These are phyloP conservation scores for Physcomitrellopsis africana DNA, from an alignment of 225 moss, liverwort and hornwort genomes.

Conservation along the genomic window DNA sequence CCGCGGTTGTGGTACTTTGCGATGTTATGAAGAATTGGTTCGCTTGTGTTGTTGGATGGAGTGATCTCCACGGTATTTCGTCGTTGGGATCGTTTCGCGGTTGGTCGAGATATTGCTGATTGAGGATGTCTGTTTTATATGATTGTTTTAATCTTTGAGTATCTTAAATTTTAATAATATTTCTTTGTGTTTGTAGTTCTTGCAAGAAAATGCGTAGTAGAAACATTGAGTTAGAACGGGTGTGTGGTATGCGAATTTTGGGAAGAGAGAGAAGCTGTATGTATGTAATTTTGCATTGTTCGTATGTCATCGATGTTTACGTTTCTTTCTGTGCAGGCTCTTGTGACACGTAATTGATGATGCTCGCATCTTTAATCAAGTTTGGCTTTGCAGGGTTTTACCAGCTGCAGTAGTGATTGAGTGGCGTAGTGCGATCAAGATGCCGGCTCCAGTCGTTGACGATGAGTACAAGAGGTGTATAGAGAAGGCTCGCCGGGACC, in stretches of 20 bases:
- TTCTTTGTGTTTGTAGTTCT: neutral
- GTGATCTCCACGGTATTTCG: neutral
- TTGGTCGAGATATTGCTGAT: neutral
- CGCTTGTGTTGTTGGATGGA: neutral
- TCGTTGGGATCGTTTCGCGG: neutral
- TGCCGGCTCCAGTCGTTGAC: slow-evolving; percentile 95
- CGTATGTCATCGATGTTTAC: neutral
- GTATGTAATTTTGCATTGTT: slow-evolving; percentile 6
- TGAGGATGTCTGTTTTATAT: neutral
- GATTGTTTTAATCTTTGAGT: neutral
- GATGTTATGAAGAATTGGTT: neutral
- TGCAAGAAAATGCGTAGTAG: slow-evolving; percentile 4
- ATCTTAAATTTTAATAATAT: too few species aligned
- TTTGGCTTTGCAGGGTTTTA: slow-evolving; percentile 24
- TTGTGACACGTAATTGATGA: slow-evolving; percentile 11
- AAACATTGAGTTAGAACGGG: slow-evolving; percentile 1
- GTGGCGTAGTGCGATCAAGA: slow-evolving; percentile 47
- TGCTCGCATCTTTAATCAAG: slow-evolving; percentile 10
- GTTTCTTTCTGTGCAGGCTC: neutral
- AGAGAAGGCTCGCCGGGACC: slow-evolving; percentile 84
- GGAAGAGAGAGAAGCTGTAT: neutral
- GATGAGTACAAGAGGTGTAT: slow-evolving; percentile 81
- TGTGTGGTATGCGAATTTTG: slow-evolving; percentile 8
- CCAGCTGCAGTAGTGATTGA: slow-evolving; percentile 13
- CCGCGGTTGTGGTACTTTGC: neutral